These are phyloP conservation scores for Coprinopsis cinerea DNA, from an alignment of 768 basidiomycete genomes.

Conservation along the genomic window DNA sequence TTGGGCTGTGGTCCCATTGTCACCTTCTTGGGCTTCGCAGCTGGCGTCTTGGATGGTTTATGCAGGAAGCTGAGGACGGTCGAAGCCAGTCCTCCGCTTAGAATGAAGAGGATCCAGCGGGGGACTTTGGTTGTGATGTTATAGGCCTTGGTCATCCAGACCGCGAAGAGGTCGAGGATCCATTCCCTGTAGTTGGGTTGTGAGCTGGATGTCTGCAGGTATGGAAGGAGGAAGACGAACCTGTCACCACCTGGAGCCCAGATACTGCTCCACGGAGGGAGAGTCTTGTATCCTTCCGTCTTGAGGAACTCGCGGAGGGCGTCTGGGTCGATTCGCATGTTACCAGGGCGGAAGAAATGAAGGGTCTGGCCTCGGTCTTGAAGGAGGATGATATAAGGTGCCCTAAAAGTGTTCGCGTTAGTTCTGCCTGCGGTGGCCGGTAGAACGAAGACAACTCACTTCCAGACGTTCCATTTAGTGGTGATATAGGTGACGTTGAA, in stretches of 20 bases:
- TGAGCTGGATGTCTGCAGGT: not conserved
- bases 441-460: conserved; percentile 51
- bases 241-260: conserved; percentile 75
- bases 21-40: conserved; percentile 8
- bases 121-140: conserved; percentile 49
- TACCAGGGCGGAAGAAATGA: conserved; percentile 71
- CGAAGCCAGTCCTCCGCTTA: conserved; percentile 64
- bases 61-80: conserved; percentile 64
- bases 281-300: conserved; percentile 54
- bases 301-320: conserved; percentile 61
- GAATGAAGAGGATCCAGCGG: conserved; percentile 63
- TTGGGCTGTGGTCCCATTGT: not conserved
- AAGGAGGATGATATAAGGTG: conserved; percentile 67
- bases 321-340: conserved; percentile 55
- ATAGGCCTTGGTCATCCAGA: conserved; percentile 46
- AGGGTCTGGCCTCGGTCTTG: conserved; percentile 69
- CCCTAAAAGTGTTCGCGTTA: conserved; percentile 37
- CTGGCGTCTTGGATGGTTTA: conserved; percentile 20
- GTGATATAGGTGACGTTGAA: conserved; percentile 77
- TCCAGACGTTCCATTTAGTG: conserved; percentile 83
- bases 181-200: conserved; percentile 46
- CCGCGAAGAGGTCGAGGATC: conserved; percentile 55
- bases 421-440: too few relatives aligned
- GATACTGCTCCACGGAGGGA: conserved; percentile 60
- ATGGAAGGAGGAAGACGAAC: conserved; percentile 28